phyloP scores from a whole-genome alignment of 2,329 filamentous ascomycete species.

The Fusarium pseudonygamai region DNA sequence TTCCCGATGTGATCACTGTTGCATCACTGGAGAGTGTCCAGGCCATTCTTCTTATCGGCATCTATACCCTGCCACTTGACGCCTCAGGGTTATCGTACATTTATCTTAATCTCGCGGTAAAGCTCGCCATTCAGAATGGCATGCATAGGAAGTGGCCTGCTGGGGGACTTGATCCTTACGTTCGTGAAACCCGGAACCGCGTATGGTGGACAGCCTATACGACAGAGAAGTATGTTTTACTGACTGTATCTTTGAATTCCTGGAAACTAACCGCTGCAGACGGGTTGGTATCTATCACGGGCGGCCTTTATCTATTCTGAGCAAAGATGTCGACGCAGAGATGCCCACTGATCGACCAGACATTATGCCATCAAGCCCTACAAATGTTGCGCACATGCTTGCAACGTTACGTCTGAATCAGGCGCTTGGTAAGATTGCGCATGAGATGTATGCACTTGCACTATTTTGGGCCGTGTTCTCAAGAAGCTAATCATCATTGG shows the following conservation, averaged over 20 bases:
- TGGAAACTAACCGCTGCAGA: slow-evolving; percentile 45
- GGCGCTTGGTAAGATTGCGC: slow-evolving; percentile 48
- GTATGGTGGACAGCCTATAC: slow-evolving; percentile 68
- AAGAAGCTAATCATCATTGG: slow-evolving; percentile 10
- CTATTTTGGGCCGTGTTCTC: not conserved
- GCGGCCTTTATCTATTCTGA: slow-evolving; percentile 62
- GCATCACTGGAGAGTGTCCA: slow-evolving; percentile 67
- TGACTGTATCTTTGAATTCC: not conserved
- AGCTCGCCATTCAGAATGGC: slow-evolving; percentile 67
- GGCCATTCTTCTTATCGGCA: slow-evolving; percentile 64
- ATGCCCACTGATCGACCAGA: slow-evolving; percentile 58
- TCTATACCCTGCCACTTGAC: slow-evolving; percentile 65
- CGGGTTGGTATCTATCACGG: slow-evolving; percentile 66
- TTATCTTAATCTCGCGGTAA: slow-evolving; percentile 64
- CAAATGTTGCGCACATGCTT: slow-evolving; percentile 58
- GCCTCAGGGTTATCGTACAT: slow-evolving; percentile 66
- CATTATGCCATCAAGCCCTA: slow-evolving; percentile 52
- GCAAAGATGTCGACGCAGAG: slow-evolving; percentile 63
- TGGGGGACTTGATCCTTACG: slow-evolving; percentile 56
- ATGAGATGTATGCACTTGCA: slow-evolving; percentile 51
- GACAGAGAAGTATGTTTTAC: slow-evolving; percentile 59
- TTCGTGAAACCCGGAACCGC: slow-evolving; percentile 62
- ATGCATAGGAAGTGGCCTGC: slow-evolving; percentile 65
- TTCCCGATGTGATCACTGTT: slow-evolving; percentile 66
- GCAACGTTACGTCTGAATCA: slow-evolving; percentile 53